Evolutionary conservation across 2,329 filamentous ascomycete genomes (phyloP).

Genomic region (Teratosphaeria destructans): DNA sequence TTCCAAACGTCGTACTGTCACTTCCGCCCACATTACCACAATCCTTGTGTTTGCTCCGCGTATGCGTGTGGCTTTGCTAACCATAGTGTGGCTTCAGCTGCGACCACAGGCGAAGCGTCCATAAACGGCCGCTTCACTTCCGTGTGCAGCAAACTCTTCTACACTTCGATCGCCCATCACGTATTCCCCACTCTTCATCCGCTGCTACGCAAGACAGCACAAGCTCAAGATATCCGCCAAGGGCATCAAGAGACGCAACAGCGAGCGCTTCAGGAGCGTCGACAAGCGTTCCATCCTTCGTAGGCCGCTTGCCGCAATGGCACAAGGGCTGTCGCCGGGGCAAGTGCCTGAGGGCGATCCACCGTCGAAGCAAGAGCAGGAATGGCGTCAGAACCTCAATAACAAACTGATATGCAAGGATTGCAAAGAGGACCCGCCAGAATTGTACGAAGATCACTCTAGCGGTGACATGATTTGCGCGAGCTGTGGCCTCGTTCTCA

Average conservation of each 20-base stretch:
- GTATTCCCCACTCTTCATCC: conserved; percentile 63
- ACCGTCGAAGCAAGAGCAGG: conserved; percentile 26
- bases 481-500: conserved; percentile 82
- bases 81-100: neutral
- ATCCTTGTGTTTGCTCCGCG: neutral
- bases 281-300: conserved; percentile 14
- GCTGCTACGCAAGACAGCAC: conserved; percentile 38
- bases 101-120: neutral
- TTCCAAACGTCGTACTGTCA: neutral
- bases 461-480: conserved; percentile 87
- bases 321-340: conserved; percentile 34
- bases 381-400: conserved; percentile 76
- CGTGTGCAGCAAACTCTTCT: neutral
- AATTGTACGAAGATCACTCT: conserved; percentile 85
- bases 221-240: conserved; percentile 35
- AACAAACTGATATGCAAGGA: conserved; percentile 79
- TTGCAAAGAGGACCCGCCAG: conserved; percentile 84
- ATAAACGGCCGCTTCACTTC: neutral
- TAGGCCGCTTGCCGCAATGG: conserved; percentile 22
- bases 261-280: conserved; percentile 25
- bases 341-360: conserved; percentile 31
- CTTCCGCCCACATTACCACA: neutral
- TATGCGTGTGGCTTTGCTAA: conserved; percentile 7
- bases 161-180: conserved; percentile 14
- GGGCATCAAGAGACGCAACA: conserved; percentile 34